Evolutionary conservation across 1,139 yeast species (phyloP).

Genomic region (Debaryomycetaceae sp.): DNA sequence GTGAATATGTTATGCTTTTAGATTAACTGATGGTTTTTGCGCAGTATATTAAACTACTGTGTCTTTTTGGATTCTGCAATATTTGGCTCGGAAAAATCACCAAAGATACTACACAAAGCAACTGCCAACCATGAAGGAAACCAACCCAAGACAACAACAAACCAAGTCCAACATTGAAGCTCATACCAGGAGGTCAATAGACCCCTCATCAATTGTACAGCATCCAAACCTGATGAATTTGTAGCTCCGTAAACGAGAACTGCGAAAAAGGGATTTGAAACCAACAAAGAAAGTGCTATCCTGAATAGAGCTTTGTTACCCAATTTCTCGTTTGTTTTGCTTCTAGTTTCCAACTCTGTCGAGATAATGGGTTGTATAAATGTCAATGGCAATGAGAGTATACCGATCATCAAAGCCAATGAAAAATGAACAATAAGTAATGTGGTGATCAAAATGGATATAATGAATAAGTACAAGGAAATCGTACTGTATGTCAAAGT

Average conservation of each 20-base stretch:
- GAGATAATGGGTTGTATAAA: conserved; percentile 49
- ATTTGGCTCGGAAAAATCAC: conserved; percentile 18
- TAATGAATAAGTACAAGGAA: conserved; percentile 49
- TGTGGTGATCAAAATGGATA: conserved; percentile 70
- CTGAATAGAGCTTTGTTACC: conserved; percentile 13
- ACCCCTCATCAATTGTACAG: conserved; percentile 43
- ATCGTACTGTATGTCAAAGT: conserved; percentile 28
- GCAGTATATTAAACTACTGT: not conserved
- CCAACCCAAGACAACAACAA: conserved; percentile 72
- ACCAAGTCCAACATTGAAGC: conserved; percentile 87
- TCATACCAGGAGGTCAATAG: conserved; percentile 64
- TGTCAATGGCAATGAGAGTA: conserved; percentile 68
- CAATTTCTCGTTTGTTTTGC: not conserved
- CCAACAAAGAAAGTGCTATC: conserved; percentile 32
- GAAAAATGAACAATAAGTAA: conserved; percentile 82
- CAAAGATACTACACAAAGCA: conserved; percentile 29
- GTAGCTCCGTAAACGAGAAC: conserved; percentile 30
- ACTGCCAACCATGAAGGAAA: conserved; percentile 73
- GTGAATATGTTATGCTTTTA: not conserved
- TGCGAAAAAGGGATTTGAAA: conserved; percentile 56
- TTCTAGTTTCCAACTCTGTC: not conserved
- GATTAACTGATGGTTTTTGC: not conserved
- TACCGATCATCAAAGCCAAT: conserved; percentile 67
- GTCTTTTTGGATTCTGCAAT: not conserved
- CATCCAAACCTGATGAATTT: conserved; percentile 25